A percentile compares a stretch with the other conserved stretches of the same genome.
Evolutionary conservation across 1,139 yeast species (phyloP).

Genomic region (Debaryomycetaceae sp.): DNA sequence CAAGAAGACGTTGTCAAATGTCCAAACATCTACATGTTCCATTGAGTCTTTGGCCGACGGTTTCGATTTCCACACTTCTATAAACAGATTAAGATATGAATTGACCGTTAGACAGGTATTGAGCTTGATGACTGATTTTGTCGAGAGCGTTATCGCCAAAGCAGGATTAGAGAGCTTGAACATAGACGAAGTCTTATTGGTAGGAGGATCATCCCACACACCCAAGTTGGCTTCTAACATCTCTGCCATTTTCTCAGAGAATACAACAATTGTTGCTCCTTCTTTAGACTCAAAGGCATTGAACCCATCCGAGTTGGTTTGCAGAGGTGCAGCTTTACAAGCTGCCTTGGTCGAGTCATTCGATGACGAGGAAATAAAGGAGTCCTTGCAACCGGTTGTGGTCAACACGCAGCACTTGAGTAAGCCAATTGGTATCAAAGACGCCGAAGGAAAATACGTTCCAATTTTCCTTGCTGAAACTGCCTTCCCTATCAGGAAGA

Average conservation of each 20-base stretch:
- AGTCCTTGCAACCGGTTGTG: slow-evolving; percentile 81
- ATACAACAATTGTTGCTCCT: slow-evolving; percentile 76
- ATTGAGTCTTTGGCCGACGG: slow-evolving; percentile 96
- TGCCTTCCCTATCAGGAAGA: slow-evolving; percentile 86
- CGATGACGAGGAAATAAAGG: slow-evolving; percentile 82
- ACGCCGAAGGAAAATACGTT: slow-evolving; percentile 67
- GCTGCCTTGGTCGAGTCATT: slow-evolving; percentile 82
- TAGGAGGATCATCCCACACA: slow-evolving; percentile 90
- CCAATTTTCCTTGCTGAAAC: slow-evolving; percentile 81
- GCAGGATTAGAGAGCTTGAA: slow-evolving; percentile 84
- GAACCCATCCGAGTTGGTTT: slow-evolving; percentile 84
- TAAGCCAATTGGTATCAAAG: slow-evolving; percentile 82
- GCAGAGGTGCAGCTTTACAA: slow-evolving; percentile 97
- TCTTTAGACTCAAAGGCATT: slow-evolving; percentile 70
- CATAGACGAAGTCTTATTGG: slow-evolving; percentile 85
- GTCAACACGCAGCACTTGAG: slow-evolving; percentile 84
- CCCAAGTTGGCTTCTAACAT: slow-evolving; percentile 86
- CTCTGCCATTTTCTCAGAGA: slow-evolving; percentile 73
- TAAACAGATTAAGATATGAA: slow-evolving; percentile 94
- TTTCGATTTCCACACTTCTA: slow-evolving; percentile 84
- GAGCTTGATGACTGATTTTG: slow-evolving; percentile 70
- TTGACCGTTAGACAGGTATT: slow-evolving; percentile 78
- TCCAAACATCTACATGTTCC: slow-evolving; percentile 84
- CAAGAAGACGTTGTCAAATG: slow-evolving; percentile 90
- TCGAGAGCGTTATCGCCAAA: slow-evolving; percentile 70